phyloP scores from a whole-genome alignment of 2,329 filamentous ascomycete species.

The Diplocarpon rosae region DNA sequence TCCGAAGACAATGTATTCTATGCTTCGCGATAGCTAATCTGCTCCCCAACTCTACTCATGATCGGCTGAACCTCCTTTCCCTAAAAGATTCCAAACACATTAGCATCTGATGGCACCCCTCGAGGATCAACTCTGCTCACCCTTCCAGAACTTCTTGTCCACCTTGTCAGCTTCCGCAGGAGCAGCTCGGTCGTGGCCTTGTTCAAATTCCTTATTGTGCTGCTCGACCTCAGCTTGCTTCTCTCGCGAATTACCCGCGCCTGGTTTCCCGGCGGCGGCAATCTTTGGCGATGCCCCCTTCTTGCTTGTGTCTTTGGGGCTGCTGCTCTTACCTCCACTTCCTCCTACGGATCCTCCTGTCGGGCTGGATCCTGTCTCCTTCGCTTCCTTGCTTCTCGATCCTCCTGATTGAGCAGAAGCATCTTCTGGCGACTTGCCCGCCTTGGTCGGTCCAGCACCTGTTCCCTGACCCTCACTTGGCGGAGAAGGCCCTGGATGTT shows the following conservation, averaged over 20 bases:
- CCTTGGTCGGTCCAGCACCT: slow-evolving; percentile 29
- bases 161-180: slow-evolving; percentile 39
- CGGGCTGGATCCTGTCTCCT: slow-evolving; percentile 28
- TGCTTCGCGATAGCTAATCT: no score
- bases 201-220: slow-evolving; percentile 48
- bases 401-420: slow-evolving; percentile 31
- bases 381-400: slow-evolving; percentile 31
- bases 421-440: slow-evolving; percentile 23
- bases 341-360: slow-evolving; percentile 20
- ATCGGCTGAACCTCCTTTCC: slow-evolving; percentile 14
- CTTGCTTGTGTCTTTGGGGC: slow-evolving; percentile 16
- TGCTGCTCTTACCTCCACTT: slow-evolving; percentile 16
- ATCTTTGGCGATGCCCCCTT: slow-evolving; percentile 15
- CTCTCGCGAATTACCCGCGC: slow-evolving; percentile 29
- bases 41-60: background rate
- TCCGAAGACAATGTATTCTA: no score
- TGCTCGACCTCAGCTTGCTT: slow-evolving; percentile 45
- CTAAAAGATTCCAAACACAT: slow-evolving; percentile 2
- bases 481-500: slow-evolving; percentile 34
- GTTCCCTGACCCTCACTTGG: slow-evolving; percentile 32
- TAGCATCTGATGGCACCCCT: background rate
- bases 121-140: slow-evolving; percentile 11
- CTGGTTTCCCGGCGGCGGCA: slow-evolving; percentile 14
- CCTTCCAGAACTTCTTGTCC: slow-evolving; percentile 43
- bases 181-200: slow-evolving; percentile 38